phyloP scores from a whole-genome alignment of 2,329 filamentous ascomycete genomes.

The Clarireedia paspali region DNA sequence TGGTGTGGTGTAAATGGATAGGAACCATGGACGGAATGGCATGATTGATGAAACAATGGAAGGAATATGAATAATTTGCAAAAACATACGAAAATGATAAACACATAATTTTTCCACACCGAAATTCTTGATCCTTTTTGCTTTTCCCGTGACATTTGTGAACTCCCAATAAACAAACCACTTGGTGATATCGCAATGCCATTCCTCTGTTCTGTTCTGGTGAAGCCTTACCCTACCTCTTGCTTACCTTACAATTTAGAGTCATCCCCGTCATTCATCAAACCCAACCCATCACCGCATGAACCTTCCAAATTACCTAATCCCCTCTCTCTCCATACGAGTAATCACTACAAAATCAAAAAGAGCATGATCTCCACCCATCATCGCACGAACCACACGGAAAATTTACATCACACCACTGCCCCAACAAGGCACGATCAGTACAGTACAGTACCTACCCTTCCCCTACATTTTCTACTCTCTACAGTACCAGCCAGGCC shows the following conservation, averaged over 20 bases:
- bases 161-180: neutral
- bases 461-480: neutral
- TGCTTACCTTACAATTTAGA: neutral
- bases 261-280: neutral
- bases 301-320: neutral
- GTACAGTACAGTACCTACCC: too few relatives aligned
- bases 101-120: neutral
- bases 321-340: neutral
- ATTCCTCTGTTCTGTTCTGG: neutral
- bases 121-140: neutral
- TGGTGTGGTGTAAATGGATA: neutral
- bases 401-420: neutral
- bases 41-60: neutral
- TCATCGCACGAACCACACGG: neutral
- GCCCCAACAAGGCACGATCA: neutral
- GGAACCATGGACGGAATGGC: neutral
- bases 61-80: neutral
- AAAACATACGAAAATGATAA: neutral
- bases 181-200: neutral
- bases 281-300: neutral
- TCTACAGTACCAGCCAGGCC: too few relatives aligned
- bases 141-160: neutral
- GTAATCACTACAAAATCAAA: too few relatives aligned
- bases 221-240: neutral
- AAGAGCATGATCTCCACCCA: neutral